Evolutionary conservation across 73 alveolate genomes (phyloP).

Genomic region (Paramecium tetraurelia): DNA sequence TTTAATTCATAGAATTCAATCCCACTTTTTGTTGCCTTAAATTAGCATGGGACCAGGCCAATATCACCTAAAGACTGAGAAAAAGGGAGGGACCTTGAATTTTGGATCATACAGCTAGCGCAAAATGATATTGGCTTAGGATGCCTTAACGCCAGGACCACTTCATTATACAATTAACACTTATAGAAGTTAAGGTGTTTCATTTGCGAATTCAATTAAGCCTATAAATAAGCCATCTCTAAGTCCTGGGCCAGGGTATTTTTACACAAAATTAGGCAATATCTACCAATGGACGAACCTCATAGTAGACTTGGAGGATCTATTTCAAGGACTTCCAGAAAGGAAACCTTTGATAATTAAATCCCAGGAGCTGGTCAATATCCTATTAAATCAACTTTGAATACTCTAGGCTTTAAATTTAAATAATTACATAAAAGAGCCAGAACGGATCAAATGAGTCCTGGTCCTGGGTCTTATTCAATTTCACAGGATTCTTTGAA

Average conservation of each 20-base stretch:
- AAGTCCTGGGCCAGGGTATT: slow-evolving; percentile 34
- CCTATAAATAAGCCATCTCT: neutral
- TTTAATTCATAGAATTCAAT: neutral
- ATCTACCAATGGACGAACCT: neutral
- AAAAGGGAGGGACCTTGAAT: neutral
- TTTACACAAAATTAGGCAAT: neutral
- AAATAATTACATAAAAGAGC: neutral
- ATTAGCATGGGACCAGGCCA: slow-evolving; percentile 10
- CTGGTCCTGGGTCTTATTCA: slow-evolving; percentile 47
- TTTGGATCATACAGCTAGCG: slow-evolving; percentile 22
- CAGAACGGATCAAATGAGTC: neutral
- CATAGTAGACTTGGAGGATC: neutral
- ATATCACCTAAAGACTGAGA: neutral
- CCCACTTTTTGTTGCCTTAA: neutral
- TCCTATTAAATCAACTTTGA: neutral
- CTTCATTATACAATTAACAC: neutral
- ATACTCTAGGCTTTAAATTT: neutral
- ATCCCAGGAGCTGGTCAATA: neutral
- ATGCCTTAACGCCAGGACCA: neutral
- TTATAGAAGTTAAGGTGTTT: neutral
- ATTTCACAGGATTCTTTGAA: neutral
- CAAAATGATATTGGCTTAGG: neutral
- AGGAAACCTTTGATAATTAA: neutral
- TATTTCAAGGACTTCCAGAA: neutral
- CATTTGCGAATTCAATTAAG: neutral